Evolutionary conservation across 176 grass and related monocot genomes (phyloP).

Genomic region (Cymbopogon citratus): DNA sequence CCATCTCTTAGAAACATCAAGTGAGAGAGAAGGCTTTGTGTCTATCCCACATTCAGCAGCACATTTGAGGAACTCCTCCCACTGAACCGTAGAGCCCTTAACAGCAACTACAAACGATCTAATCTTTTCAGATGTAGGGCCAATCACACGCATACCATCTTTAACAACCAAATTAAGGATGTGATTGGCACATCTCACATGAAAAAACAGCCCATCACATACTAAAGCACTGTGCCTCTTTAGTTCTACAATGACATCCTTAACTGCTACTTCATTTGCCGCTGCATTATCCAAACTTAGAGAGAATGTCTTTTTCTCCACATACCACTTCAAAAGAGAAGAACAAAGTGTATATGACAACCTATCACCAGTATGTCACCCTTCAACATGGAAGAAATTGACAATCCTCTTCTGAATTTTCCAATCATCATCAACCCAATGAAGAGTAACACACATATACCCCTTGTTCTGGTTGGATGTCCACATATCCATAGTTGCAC

Average conservation of each 20-base stretch:
- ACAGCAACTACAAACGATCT: too few relatives aligned
- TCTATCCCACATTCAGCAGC: too few relatives aligned
- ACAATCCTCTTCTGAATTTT: not conserved
- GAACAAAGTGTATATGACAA: not conserved
- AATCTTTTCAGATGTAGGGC: too few relatives aligned
- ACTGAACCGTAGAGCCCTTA: too few relatives aligned
- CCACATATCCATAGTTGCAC: not conserved
- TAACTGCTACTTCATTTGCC: not conserved
- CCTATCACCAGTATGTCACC: not conserved
- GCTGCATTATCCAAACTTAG: not conserved
- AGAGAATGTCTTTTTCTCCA: not conserved
- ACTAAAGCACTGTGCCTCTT: not conserved
- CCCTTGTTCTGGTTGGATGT: not conserved
- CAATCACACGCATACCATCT: not conserved
- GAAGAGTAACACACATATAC: not conserved
- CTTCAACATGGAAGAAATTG: not conserved
- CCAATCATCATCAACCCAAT: not conserved
- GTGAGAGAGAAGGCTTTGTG: too few relatives aligned
- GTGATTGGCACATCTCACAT: not conserved
- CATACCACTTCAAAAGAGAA: not conserved
- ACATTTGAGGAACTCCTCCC: too few relatives aligned
- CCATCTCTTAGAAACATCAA: too few relatives aligned
- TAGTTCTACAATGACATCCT: not conserved
- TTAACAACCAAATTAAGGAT: not conserved
- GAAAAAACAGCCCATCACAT: not conserved